Evolutionary conservation across 2,329 filamentous ascomycete genomes (phyloP).

Genomic region (Nannizzia gypsea): DNA sequence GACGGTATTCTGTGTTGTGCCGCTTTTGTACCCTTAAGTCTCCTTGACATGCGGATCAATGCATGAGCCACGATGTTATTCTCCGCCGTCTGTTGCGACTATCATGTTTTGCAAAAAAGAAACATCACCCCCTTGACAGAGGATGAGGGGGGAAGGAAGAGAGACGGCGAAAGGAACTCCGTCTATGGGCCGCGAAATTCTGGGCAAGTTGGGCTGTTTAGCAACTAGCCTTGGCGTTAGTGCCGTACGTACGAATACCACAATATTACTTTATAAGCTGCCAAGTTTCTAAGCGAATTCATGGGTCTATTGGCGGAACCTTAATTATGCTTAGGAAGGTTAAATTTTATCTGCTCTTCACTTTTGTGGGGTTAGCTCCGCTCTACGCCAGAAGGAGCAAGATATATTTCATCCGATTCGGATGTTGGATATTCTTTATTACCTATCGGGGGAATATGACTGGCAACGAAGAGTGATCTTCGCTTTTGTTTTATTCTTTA

Average conservation of each 20-base stretch:
- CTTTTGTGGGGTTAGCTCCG: neutral
- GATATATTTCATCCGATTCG: neutral
- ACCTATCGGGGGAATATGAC: neutral
- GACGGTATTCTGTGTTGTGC: neutral
- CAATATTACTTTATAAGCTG: neutral
- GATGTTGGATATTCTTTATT: neutral
- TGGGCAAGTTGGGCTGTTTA: neutral
- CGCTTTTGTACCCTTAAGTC: neutral
- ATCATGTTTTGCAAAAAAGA: neutral
- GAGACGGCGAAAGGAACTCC: neutral
- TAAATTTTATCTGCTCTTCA: neutral
- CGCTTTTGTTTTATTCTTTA: too few species aligned
- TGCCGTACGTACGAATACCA: neutral
- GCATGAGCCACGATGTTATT: neutral
- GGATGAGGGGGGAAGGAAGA: neutral
- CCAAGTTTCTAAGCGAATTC: conserved; percentile 5
- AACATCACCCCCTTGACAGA: too few species aligned
- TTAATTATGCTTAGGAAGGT: conserved; percentile 6
- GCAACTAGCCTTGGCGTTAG: neutral
- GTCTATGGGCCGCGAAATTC: neutral
- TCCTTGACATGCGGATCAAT: neutral
- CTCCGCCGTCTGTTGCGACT: neutral
- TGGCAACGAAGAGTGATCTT: neutral
- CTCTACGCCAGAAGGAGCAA: neutral
- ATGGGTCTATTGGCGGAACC: neutral